Evolutionary conservation across 495 filamentous ascomycete genomes (phyloP), one percentile per base, ranked within the genome.

Genomic region (Talaromyces borbonicus): DNA sequence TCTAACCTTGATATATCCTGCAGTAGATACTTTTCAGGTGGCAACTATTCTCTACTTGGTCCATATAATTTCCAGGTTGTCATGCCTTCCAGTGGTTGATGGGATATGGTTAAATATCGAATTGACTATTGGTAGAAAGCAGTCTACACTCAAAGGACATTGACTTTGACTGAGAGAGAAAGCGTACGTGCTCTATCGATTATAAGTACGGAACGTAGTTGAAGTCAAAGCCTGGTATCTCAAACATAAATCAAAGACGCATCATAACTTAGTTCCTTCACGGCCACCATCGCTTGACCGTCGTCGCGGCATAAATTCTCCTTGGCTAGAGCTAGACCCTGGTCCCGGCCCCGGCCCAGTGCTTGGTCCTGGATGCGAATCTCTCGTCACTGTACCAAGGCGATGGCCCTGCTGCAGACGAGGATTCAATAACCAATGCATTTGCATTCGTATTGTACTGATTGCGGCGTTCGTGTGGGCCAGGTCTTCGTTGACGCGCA

Each of bases 341-440:
- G 40, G 50, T 18, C 56, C 29, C 24, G 43, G 52, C 12, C 45
- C 57, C 41, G 31, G 47, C 14, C 26, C 38, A 33, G 26, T 44
- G 57, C 5, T 47, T 41, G 5, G 52, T 37, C 38, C 38, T 14
- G 38, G 23, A 41, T 15, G 15, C 37, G 38, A 41, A 8, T 41
- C 38, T 41, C 53, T 57, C 31, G 41, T 51, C 2, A 52, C 49
- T 8, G 57, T 40, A 15, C 65, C 55, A 46, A 46, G 30, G 8
- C 43, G 43, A 14, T 65, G 54, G 2, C 55, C 55, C 5, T 69
- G 63, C 39, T 82, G 77, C 48, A 80, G 59, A 8, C 77, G 71
- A 8, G 78, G 68, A 26, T 74, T 79, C 62, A 80, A 71, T 7
- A 85, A 69, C 79, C 82, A 84, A 44, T 84, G 79, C 11, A 86